Evolutionary conservation across 305 asterid genomes (phyloP).

Genomic region (Solanum hybrid): DNA sequence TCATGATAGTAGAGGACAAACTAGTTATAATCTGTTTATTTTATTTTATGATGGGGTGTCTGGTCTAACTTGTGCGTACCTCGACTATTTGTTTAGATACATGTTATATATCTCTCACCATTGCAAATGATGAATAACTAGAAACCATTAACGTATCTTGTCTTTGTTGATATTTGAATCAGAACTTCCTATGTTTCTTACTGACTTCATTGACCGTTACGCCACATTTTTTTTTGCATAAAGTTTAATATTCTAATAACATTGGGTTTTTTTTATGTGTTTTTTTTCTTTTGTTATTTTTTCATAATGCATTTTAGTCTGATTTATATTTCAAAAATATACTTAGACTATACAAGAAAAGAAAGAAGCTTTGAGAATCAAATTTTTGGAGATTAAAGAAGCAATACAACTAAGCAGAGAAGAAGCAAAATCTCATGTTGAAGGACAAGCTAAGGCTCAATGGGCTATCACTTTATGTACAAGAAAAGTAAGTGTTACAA

Average conservation of each 20-base stretch:
- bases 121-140: background rate
- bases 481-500: conserved; percentile 27
- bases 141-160: background rate
- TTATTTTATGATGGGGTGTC: rapidly evolving
- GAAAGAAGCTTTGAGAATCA: conserved; percentile 21
- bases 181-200: background rate
- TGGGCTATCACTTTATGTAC: conserved; percentile 42
- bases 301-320: no score
- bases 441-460: conserved; percentile 41
- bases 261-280: background rate
- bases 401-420: conserved; percentile 22
- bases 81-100: background rate
- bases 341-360: conserved; percentile 24
- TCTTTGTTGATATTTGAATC: background rate
- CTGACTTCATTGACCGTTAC: background rate
- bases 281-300: no score
- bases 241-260: background rate
- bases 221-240: no score
- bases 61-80: background rate
- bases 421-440: conserved; percentile 21
- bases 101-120: rapidly evolving
- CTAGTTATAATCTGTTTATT: background rate
- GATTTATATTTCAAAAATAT: no score
- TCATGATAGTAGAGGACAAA: background rate
- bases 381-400: conserved; percentile 19